Conservation (phyloP, 441 rosid species). For the Croton setiger region DNA sequence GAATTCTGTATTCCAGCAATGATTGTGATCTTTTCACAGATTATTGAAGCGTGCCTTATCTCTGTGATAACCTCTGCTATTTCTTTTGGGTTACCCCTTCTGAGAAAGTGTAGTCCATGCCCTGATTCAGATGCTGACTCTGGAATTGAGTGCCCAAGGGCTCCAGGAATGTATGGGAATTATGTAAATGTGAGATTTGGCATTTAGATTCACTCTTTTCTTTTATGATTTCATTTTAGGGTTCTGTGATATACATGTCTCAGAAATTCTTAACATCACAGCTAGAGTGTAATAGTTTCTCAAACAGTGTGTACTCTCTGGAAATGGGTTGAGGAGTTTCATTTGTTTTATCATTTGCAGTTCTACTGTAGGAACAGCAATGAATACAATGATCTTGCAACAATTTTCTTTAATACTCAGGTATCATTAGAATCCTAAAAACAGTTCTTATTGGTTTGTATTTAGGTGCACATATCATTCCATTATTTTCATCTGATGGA, state of each 20-base stretch:
- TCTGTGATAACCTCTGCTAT: constrained; percentile 80
- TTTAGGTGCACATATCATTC: background rate
- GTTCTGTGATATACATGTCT: background rate
- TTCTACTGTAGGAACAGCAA: constrained; percentile 78
- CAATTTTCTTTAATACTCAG: constrained; percentile 98
- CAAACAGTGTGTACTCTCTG: background rate
- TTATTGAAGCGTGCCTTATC: constrained; percentile 94
- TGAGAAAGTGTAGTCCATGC: constrained; percentile 89
- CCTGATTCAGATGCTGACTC: constrained; percentile 76
- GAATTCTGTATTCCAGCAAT: background rate
- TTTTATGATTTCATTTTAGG: background rate
- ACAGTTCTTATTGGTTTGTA: constrained; percentile 7
- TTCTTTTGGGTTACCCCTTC: constrained; percentile 90
- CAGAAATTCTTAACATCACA: background rate
- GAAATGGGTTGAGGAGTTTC: background rate
- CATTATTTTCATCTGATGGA: constrained; percentile 13
- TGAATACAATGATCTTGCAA: constrained; percentile 96
- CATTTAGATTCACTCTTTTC: constrained; percentile 6
- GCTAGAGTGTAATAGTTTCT: background rate
- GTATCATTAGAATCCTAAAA: constrained; percentile 30
- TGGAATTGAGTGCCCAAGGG: constrained; percentile 78
- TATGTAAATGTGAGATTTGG: constrained; percentile 79
- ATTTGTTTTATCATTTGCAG: constrained; percentile 40
- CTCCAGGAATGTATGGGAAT: constrained; percentile 96
- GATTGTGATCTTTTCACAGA: constrained; percentile 39